Base-by-base conservation (phyloP, 371 early-diverging fungal species). In the Choanephora cucurbitarum region DNA sequence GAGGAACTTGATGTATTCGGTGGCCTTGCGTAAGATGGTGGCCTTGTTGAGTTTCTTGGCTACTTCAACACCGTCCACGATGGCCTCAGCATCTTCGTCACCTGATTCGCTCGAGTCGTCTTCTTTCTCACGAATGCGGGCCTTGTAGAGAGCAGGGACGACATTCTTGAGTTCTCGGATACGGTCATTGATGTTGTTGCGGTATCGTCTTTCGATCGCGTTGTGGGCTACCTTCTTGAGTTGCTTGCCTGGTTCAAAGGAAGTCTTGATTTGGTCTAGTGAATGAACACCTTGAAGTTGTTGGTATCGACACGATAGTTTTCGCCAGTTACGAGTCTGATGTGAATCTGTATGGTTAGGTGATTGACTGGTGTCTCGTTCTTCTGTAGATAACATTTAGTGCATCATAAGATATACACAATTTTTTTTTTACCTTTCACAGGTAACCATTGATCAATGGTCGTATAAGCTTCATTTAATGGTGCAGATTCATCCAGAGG, bases 121-220 rank as follows among this genome's bases (percentile, higher is more conserved):
- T 32, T 53, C 61, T 21, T 55, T 60, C 58, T 48, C 77, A 73
- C 28, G 62, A 62, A 65, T 65, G 56, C 72, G 45, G 51, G 68
- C 74, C 73, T 80, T 56, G 70, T 69, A 69, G 21, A 94, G 77
- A 0, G 92, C 92, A 5, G 95, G 94, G 1, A 95, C 90, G 1
- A 89, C 85, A 51, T 81, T 79, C 55, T 87, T 86, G 13, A 95
- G 77, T 33, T 94, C 92, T 39, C 80, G 71, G 46, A 95, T 93
- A 47, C 93, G 84, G 61, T 92, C 89, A 73, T 95, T 94, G 59
- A 95, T 90, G 67, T 93, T 95, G 72, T 91, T 93, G 58, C 95
- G 83, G 70, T 93, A 93, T 37, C 91, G 80, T 17, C 90, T 82
- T 66, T 95, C 95, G 31, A 93, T 93, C 2, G 90, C 93, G 57